Percentiles rank a stretch among this genome's conserved stretches.
phyloP scores from a whole-genome alignment of 2,329 filamentous ascomycete genomes.

The Scorias spongiosa region DNA sequence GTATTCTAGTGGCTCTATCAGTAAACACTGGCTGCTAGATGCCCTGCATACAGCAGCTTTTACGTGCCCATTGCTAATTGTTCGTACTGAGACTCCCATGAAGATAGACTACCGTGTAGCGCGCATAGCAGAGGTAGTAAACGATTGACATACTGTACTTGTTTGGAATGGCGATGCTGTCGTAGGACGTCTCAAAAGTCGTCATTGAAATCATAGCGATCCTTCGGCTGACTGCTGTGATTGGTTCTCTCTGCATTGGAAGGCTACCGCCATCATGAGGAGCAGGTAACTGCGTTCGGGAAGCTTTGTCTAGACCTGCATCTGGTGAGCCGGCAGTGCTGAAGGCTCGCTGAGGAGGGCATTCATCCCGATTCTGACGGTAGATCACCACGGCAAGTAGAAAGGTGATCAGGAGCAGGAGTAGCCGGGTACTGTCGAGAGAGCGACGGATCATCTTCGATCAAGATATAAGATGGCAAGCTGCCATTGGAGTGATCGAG shows the following conservation, averaged over 20 bases:
- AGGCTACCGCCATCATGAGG: not conserved
- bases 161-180: constrained; percentile 5
- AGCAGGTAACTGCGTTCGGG: not conserved
- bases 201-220: constrained; percentile 6
- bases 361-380: not conserved
- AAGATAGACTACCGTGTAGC: too few relatives aligned
- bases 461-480: too few relatives aligned
- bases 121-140: too few relatives aligned
- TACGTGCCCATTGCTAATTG: too few relatives aligned
- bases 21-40: too few relatives aligned
- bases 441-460: not conserved
- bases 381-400: not conserved
- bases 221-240: not conserved
- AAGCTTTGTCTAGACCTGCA: not conserved
- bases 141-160: constrained; percentile 1
- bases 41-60: too few relatives aligned
- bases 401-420: not conserved
- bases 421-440: not conserved
- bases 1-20: constrained; percentile 9
- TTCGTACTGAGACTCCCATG: too few relatives aligned
- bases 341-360: not conserved
- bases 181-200: constrained; percentile 2
- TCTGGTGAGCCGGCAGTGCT: not conserved
- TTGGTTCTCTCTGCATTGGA: not conserved
- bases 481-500: too few relatives aligned